Evolutionary conservation across 768 basidiomycete genomes (phyloP).

Genomic region (Termitomyces sp.): DNA sequence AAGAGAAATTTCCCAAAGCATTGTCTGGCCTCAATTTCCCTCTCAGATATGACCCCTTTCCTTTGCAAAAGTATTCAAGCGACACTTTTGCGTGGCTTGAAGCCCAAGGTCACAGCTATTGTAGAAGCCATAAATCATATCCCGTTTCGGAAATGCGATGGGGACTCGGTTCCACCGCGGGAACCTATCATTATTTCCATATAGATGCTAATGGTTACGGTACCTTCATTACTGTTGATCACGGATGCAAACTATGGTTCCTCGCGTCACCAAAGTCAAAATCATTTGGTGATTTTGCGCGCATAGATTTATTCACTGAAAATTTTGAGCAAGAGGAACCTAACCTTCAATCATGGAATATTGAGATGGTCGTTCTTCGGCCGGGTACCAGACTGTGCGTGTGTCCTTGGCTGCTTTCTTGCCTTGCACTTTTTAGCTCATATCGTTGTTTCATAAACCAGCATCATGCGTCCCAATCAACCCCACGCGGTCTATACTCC

Average conservation of each 20-base stretch:
- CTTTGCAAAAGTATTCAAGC: not conserved
- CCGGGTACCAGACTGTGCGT: conserved; percentile 7
- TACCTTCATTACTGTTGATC: conserved; percentile 6
- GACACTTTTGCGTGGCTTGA: not conserved
- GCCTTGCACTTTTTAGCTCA: not conserved
- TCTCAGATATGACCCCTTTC: not conserved
- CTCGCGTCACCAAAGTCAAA: conserved; percentile 1
- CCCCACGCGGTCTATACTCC: conserved; percentile 12
- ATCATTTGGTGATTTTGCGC: not conserved
- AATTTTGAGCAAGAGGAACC: not conserved
- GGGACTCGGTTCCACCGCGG: conserved; percentile 9
- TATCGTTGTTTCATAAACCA: not conserved
- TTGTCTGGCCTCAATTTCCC: not conserved
- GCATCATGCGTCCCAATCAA: conserved; percentile 17
- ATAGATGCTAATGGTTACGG: conserved; percentile 15
- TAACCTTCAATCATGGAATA: not conserved
- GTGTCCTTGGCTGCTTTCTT: not conserved
- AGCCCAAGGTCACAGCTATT: not conserved
- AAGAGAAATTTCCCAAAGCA: not conserved
- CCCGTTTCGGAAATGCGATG: conserved; percentile 14
- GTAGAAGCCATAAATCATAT: not conserved
- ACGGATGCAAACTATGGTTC: conserved; percentile 15
- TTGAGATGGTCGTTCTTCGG: conserved; percentile 4
- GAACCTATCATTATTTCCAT: conserved; percentile 13
- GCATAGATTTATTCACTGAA: not conserved